Evolutionary conservation across 2,329 filamentous ascomycete species (phyloP), one percentile per base, ranked within the genome.

Genomic region (Microdochium trichocladiopsis): DNA sequence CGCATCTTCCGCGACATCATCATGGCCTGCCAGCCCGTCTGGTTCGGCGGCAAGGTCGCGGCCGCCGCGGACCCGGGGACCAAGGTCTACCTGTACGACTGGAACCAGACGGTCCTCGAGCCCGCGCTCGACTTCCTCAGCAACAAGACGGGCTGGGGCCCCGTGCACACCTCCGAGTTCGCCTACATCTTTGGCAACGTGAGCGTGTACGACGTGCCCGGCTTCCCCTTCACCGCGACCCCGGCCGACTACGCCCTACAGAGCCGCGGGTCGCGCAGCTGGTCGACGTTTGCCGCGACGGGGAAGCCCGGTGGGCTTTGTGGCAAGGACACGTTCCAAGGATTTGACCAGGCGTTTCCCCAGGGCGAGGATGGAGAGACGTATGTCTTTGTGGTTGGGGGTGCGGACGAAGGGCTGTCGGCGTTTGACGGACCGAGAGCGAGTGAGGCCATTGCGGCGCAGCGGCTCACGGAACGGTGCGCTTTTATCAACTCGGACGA

Each of bases 101-200:
- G 74, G 65, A 82, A 82, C 60, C 76, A 80, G 57, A 81, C 78
- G 0, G 68, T 81, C n/a, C 63, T 79, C 2, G 72, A 70, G 2
- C 66, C 70, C 0, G 67, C 75, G 31, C 59, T 79, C 18, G 51
- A 50, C 6, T 61, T 63, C 12, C 50, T 64, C 2, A 58, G 57
- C 24, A 66, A 67, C 10, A 55, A 63, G 2, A 63, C 67, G 1
- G 73, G 73, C 1, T 58, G 74, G 4, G 77, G 77, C 28, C 65
- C 72, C 0, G 66, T 77, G 4, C 78, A 82, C 59, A 77, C 75
- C 0, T 74, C 76, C 0, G 78, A 81, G 50, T 73, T 80, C 25
- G 72, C 75, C 4, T 82, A 80, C 61, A 63, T 78, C 3, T 80
- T 75, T 53, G 77, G 68, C 11, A 74, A 74, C 53, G 56, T 74